These are phyloP conservation scores for Asterionellopsis glacialis DNA, from an alignment of 108 stramenopile species.

Conservation along the genomic window DNA sequence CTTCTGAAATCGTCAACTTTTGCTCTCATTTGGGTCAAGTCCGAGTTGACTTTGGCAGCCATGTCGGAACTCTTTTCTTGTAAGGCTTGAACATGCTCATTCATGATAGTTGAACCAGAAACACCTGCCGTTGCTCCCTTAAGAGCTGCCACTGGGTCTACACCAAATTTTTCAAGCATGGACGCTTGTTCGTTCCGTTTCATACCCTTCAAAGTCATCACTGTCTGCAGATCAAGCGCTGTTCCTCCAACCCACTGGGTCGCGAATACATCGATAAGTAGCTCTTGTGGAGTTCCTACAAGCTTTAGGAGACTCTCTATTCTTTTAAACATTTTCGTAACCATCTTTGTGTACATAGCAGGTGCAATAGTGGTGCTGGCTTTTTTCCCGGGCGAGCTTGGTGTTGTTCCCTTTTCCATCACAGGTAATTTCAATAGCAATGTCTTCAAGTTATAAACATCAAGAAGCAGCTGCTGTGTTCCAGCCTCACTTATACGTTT, in stretches of 20 bases:
- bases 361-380: slow-evolving; percentile 74
- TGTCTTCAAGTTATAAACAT: slow-evolving; percentile 94
- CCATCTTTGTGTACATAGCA: slow-evolving; percentile 91
- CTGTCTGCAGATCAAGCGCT: slow-evolving; percentile 72
- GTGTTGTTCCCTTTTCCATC: slow-evolving; percentile 41
- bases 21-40: slow-evolving; percentile 78
- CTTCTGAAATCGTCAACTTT: slow-evolving; percentile 78
- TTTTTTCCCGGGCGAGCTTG: slow-evolving; percentile 27
- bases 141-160: slow-evolving; percentile 54
- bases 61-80: slow-evolving; percentile 58
- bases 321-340: slow-evolving; percentile 87
- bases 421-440: slow-evolving; percentile 87
- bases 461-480: slow-evolving; percentile 96
- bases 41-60: slow-evolving; percentile 66
- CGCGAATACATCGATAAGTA: slow-evolving; percentile 89
- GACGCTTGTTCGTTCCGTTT: slow-evolving; percentile 78
- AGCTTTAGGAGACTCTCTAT: slow-evolving; percentile 96
- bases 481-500: slow-evolving; percentile 91
- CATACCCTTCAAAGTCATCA: slow-evolving; percentile 92
- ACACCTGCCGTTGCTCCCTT: slow-evolving; percentile 41
- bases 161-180: slow-evolving; percentile 83
- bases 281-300: slow-evolving; percentile 83
- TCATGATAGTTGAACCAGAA: slow-evolving; percentile 42
- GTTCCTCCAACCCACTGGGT: slow-evolving; percentile 88
- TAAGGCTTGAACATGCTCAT: slow-evolving; percentile 64